phyloP scores from a whole-genome alignment of 805 yeast species.

The Barnettozyma sp. region DNA sequence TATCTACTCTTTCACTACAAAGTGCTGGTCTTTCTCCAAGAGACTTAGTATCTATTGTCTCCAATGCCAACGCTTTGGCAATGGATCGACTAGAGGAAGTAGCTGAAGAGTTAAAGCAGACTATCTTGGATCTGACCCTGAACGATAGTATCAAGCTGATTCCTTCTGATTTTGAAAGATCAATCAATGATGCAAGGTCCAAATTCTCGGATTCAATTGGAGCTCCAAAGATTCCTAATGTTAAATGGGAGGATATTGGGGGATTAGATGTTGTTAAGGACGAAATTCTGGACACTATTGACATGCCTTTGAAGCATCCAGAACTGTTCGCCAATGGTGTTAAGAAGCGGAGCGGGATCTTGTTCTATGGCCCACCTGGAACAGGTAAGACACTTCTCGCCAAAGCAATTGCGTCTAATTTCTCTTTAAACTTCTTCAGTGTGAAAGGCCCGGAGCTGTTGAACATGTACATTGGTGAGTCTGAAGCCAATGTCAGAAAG shows the following conservation, averaged over 20 bases:
- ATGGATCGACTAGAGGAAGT: conserved; percentile 38
- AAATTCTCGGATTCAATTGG: conserved; percentile 93
- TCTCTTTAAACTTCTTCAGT: conserved; percentile 88
- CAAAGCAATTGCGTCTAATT: conserved; percentile 94
- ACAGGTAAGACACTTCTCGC: conserved; percentile 95
- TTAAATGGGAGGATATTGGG: conserved; percentile 96
- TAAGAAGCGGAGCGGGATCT: conserved; percentile 88
- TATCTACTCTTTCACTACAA: conserved; percentile 60
- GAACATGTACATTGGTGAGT: conserved; percentile 98
- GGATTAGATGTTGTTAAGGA: conserved; percentile 87
- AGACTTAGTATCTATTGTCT: conserved; percentile 67
- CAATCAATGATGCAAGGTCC: conserved; percentile 76
- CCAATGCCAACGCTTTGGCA: conserved; percentile 55
- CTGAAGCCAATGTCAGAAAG: conserved; percentile 92
- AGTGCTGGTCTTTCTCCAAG: conserved; percentile 91
- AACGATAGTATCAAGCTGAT: conserved; percentile 49
- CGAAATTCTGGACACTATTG: conserved; percentile 92
- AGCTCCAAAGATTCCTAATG: conserved; percentile 93
- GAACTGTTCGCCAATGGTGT: conserved; percentile 82
- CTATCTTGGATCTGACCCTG: conserved; percentile 15
- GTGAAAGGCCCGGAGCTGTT: conserved; percentile 96
- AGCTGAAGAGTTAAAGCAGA: conserved; percentile 10
- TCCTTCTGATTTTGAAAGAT: conserved; percentile 57
- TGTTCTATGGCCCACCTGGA: conserved; percentile 98
- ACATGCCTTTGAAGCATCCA: conserved; percentile 91